Evolutionary conservation across 306 rosid species (phyloP), one percentile per base, ranked within the genome.

Genomic region (Medicago truncatula): DNA sequence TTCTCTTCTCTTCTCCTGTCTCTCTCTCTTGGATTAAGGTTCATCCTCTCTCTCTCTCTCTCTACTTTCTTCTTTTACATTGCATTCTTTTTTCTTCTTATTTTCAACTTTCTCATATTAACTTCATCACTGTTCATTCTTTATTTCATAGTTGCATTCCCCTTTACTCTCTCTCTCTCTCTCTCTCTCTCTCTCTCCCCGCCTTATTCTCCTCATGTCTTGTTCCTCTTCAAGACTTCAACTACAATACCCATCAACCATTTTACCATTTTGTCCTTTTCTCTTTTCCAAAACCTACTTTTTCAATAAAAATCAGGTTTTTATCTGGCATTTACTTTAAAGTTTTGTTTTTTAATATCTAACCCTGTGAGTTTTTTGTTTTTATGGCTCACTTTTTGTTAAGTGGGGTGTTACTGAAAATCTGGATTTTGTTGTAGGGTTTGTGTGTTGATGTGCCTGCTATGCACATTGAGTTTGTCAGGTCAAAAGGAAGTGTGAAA

Each of bases 381-480:
- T 79, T 69, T 15, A 39, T 31, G 88, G 81, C 69, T 72, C 77
- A 79, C 86, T 82, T 85, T 76, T 82, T 86, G 69, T 76, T 83
- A 67, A 69, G 82, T 78, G 71, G 57, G 89, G 77, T 77, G 70
- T 71, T 69, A 44, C 79, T 73, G 44, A 82, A 80, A 52, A 16
- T 88, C 91, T 76, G 84, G 88, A 74, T 85, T 86, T 84, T 85
- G 87, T 57, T 82, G 87, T 67, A 83, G 92, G 89, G 87, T 76
- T 80, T 81, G 71, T 85, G 83, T 84, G 44, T 87, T 63, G 73
- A 68, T 62, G 84, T 61, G 78, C 69, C 83, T 84, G 63, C 85
- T 85, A 84, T 91, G 91, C 87, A 79, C 82, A 73, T 84, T 86
- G 86, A 61, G 91, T 81, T 72, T 54, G 66, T 83, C 77, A 81